Conservation (phyloP, 768 basidiomycete genomes). For the Cystobasidiopsis lactophilus region DNA sequence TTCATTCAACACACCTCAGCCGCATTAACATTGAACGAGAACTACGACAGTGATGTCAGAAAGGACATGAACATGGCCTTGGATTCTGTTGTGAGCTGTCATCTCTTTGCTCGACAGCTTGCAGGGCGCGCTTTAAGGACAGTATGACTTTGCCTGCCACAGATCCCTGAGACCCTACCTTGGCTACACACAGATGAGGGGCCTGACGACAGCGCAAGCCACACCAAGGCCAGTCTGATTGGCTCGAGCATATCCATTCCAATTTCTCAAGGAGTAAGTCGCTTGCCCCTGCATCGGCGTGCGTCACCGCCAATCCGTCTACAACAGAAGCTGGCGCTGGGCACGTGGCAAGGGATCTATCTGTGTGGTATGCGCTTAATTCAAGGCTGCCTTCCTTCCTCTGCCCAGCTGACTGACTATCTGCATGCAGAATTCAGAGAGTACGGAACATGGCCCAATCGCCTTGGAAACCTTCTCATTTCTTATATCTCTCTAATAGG, state of each 20-base stretch:
- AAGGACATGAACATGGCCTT: constrained; percentile 7
- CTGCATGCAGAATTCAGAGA: background rate
- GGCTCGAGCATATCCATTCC: background rate
- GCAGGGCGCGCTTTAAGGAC: background rate
- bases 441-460: background rate
- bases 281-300: background rate
- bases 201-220: background rate
- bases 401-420: background rate
- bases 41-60: background rate
- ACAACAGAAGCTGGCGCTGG: background rate
- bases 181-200: constrained; percentile 13
- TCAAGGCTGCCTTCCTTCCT: background rate
- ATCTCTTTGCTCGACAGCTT: background rate
- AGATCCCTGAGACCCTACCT: constrained; percentile 9
- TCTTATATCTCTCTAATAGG: background rate
- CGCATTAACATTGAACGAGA: constrained; percentile 11
- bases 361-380: background rate
- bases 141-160: constrained; percentile 9
- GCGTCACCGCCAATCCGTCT: background rate
- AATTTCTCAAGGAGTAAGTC: background rate
- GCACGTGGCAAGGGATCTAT: background rate
- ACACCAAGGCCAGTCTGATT: background rate
- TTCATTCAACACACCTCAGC: constrained; percentile 12
- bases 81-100: background rate
- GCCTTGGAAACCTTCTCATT: background rate